phyloP scores from a whole-genome alignment of 2,329 filamentous ascomycete genomes.

The Helminthosporium solani region DNA sequence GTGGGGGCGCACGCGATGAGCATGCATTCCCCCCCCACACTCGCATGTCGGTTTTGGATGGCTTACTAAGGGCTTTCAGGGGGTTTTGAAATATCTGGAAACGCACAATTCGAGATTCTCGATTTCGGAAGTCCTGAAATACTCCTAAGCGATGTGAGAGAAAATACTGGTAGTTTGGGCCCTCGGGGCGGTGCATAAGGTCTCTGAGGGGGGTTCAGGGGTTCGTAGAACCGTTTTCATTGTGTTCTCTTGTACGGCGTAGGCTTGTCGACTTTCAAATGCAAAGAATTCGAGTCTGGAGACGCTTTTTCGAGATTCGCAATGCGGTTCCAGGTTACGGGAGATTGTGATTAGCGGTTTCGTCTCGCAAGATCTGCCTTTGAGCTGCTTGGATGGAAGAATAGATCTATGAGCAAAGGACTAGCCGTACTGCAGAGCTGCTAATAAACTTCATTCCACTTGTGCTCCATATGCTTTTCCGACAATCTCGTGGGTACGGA shows the following conservation, averaged over 20 bases:
- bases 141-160: neutral
- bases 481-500: no score
- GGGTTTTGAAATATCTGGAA: neutral
- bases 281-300: neutral
- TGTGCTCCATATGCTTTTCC: no score
- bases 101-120: neutral
- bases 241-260: neutral
- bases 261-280: neutral
- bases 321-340: neutral
- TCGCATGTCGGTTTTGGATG: neutral
- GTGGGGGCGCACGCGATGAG: neutral
- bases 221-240: neutral
- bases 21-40: no score
- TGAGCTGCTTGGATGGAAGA: no score
- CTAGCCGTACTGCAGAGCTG: no score
- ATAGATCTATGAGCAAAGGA: no score
- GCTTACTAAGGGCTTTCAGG: neutral
- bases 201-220: neutral
- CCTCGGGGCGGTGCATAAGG: neutral
- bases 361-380: no score
- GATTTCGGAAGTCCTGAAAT: neutral
- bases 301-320: neutral
- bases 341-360: no score
- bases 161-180: neutral
- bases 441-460: no score